Percentiles rank a stretch among this genome's conserved stretches.
These are phyloP conservation scores for Hypoxylon sp. DNA, from an alignment of 2,329 filamentous ascomycete species.

Conservation along the genomic window DNA sequence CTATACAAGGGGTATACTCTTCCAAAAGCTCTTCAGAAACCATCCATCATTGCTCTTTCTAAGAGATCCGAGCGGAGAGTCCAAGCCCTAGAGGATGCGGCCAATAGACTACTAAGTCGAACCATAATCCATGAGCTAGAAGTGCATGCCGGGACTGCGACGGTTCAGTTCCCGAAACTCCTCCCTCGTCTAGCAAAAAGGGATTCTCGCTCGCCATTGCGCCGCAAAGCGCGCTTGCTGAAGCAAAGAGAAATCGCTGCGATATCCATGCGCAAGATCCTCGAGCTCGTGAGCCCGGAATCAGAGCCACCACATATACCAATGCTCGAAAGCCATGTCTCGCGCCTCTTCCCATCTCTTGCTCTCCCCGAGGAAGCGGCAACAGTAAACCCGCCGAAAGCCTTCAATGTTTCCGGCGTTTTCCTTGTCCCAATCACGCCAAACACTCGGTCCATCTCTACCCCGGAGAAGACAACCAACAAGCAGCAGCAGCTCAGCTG, in stretches of 20 bases:
- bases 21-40: conserved; percentile 78
- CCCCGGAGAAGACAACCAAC: conserved; percentile 1
- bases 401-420: conserved; percentile 67
- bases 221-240: conserved; percentile 51
- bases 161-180: conserved; percentile 62
- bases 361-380: conserved; percentile 40
- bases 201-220: conserved; percentile 38
- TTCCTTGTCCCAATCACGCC: conserved; percentile 61
- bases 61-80: conserved; percentile 64
- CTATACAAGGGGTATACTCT: conserved; percentile 71
- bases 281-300: conserved; percentile 67
- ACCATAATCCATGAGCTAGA: conserved; percentile 64
- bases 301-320: conserved; percentile 59
- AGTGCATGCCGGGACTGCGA: conserved; percentile 63
- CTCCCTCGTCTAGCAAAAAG: conserved; percentile 40
- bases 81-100: conserved; percentile 64
- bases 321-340: conserved; percentile 62
- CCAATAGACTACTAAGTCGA: conserved; percentile 67
- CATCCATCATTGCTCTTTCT: conserved; percentile 74
- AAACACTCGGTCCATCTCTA: neutral
- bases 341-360: conserved; percentile 65
- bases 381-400: conserved; percentile 51
- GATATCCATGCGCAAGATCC: conserved; percentile 63
- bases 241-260: conserved; percentile 63
- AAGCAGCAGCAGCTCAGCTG: conserved; percentile 53